Evolutionary conservation across 805 yeast species (phyloP).

Genomic region (Monosporozyma servazzii): DNA sequence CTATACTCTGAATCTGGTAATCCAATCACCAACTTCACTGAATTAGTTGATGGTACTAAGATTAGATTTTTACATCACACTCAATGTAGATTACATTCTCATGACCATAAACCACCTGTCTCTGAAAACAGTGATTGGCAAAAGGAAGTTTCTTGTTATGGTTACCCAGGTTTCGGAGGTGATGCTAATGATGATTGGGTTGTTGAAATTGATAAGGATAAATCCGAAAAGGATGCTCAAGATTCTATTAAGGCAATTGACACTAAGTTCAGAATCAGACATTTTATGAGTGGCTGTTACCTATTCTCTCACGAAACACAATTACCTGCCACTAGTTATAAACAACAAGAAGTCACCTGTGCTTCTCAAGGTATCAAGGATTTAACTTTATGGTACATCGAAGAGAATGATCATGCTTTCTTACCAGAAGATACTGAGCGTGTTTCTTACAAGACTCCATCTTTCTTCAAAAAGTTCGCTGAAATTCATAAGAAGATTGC

Average conservation of each 20-base stretch:
- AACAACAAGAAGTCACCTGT: slow-evolving; percentile 78
- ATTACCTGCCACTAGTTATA: slow-evolving; percentile 73
- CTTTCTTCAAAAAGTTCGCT: slow-evolving; percentile 49
- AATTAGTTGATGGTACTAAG: slow-evolving; percentile 59
- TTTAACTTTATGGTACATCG: slow-evolving; percentile 65
- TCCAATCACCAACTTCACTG: slow-evolving; percentile 51
- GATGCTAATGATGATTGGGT: slow-evolving; percentile 80
- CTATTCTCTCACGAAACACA: slow-evolving; percentile 63
- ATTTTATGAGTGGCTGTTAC: slow-evolving; percentile 73
- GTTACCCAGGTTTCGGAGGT: slow-evolving; percentile 67
- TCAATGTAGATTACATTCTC: slow-evolving; percentile 70
- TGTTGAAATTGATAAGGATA: slow-evolving; percentile 58
- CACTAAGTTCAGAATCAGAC: slow-evolving; percentile 63
- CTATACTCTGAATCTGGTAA: slow-evolving; percentile 50
- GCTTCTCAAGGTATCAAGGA: slow-evolving; percentile 59
- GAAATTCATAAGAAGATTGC: slow-evolving; percentile 70
- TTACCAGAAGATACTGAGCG: slow-evolving; percentile 38
- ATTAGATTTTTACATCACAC: slow-evolving; percentile 58
- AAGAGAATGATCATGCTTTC: slow-evolving; percentile 49
- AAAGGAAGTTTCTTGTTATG: slow-evolving; percentile 72
- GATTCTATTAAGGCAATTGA: slow-evolving; percentile 54
- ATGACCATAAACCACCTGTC: slow-evolving; percentile 78
- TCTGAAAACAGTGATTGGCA: slow-evolving; percentile 66
- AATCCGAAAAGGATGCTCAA: slow-evolving; percentile 46
- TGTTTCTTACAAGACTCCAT: slow-evolving; percentile 43